Conservation (phyloP, 2,329 filamentous ascomycete genomes). For the Sclerotinia glacialis region DNA sequence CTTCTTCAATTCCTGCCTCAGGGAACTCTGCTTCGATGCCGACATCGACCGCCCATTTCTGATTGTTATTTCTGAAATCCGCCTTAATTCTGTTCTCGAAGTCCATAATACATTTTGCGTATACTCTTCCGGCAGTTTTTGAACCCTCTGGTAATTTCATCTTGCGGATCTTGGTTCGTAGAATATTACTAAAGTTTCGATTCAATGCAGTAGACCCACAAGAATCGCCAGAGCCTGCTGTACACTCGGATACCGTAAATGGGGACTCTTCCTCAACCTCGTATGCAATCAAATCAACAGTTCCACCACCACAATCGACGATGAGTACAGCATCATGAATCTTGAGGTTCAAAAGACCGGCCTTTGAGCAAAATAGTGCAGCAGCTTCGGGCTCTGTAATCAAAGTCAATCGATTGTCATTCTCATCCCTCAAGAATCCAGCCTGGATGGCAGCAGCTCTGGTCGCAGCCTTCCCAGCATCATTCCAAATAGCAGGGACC, state of each 20-base stretch:
- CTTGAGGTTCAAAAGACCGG: conserved; percentile 91
- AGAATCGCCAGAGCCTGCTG: conserved; percentile 93
- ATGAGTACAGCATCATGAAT: conserved; percentile 98
- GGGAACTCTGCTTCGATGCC: conserved; percentile 98
- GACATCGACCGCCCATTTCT: conserved; percentile 98
- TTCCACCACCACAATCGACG: conserved; percentile 97
- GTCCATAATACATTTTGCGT: conserved; percentile 99
- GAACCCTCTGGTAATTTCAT: conserved; percentile 98
- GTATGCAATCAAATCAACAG: conserved; percentile 97
- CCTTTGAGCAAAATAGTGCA: conserved; percentile 96
- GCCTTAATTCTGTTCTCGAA: conserved; percentile 99
- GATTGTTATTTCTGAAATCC: conserved; percentile 97
- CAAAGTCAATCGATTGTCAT: conserved; percentile 91
- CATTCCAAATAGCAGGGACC: conserved; percentile 99
- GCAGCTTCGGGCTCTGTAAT: conserved; percentile 97
- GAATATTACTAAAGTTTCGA: conserved; percentile 96
- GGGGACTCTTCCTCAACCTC: conserved; percentile 97
- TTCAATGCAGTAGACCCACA: conserved; percentile 98
- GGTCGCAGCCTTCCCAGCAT: conserved; percentile 95
- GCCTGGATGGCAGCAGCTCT: conserved; percentile 95
- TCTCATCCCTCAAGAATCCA: conserved; percentile 93
- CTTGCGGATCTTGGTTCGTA: conserved; percentile 96
- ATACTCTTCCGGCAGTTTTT: conserved; percentile 95
- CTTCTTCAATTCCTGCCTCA: conserved; percentile 95
- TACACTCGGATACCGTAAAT: conserved; percentile 96